These are phyloP conservation scores for Elsinoe arachidis DNA, from an alignment of 2,329 filamentous ascomycete species.

Conservation along the genomic window DNA sequence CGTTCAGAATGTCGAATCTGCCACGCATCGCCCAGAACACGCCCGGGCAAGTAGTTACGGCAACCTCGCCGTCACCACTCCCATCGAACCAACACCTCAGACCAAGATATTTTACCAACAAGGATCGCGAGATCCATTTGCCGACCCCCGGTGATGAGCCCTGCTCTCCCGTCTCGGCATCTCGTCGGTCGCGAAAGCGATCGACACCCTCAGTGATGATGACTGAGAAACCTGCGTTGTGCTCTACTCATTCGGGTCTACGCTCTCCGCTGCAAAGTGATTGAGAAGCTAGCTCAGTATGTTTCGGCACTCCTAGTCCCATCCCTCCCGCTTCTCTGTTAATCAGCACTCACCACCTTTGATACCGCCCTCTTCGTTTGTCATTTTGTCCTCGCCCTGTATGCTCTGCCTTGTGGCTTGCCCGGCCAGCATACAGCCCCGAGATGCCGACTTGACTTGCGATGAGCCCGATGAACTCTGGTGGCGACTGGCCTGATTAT, in stretches of 20 bases:
- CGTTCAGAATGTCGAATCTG: conserved; percentile 34
- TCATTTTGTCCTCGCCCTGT: conserved; percentile 26
- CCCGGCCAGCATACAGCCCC: conserved; percentile 22
- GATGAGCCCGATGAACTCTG: conserved; percentile 22
- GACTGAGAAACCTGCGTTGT: conserved; percentile 10
- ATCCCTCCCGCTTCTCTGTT: conserved; percentile 37
- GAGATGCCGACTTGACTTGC: conserved; percentile 12
- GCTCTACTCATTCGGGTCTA: conserved; percentile 11
- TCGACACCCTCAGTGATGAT: background rate
- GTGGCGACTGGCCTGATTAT: conserved; percentile 23
- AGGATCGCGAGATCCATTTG: conserved; percentile 31
- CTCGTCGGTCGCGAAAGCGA: background rate
- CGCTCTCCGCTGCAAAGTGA: conserved; percentile 11
- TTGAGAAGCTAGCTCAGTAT: conserved; percentile 15
- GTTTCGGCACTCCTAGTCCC: conserved; percentile 27
- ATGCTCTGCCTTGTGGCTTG: conserved; percentile 27
- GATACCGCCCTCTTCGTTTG: conserved; percentile 26
- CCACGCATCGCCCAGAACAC: conserved; percentile 35
- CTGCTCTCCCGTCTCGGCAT: conserved; percentile 24
- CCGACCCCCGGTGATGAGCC: conserved; percentile 31
- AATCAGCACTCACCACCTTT: conserved; percentile 29
- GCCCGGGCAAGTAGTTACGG: conserved; percentile 38
- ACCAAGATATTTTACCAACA: conserved; percentile 23
- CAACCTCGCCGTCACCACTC: conserved; percentile 36
- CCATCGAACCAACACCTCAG: conserved; percentile 29